A percentile compares a stretch with the other conserved stretches of the same genome.
phyloP scores from a whole-genome alignment of 2,329 filamentous ascomycete genomes.

The Ceratocystis variospora region DNA sequence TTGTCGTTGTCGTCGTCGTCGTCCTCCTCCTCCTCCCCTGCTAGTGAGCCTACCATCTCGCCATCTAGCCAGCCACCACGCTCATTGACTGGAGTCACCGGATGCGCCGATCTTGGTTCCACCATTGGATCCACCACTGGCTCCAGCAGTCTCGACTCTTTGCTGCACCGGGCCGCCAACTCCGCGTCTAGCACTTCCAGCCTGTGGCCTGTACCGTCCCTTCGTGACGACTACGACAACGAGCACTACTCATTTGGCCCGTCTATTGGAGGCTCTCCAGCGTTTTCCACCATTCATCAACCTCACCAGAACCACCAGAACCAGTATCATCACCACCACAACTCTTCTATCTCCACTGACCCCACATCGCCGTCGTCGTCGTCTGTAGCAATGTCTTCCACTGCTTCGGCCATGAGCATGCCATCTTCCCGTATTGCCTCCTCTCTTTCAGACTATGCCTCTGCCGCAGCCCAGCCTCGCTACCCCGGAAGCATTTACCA shows the following conservation, averaged over 20 bases:
- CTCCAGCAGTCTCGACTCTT: constrained; percentile 4
- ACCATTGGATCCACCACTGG: constrained; percentile 7
- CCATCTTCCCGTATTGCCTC: background rate
- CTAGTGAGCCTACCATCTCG: background rate
- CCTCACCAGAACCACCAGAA: background rate
- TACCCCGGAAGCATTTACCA: constrained; percentile 10
- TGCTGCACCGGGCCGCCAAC: constrained; percentile 21
- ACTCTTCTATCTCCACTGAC: background rate
- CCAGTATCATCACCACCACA: background rate
- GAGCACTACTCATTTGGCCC: constrained; percentile 24
- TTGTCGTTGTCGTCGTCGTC: background rate
- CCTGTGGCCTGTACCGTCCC: constrained; percentile 27
- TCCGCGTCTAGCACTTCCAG: constrained; percentile 21
- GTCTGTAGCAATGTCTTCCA: background rate
- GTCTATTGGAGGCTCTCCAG: constrained; percentile 5
- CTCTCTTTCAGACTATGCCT: constrained; percentile 10
- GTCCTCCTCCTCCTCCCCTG: background rate
- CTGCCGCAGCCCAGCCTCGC: constrained; percentile 5
- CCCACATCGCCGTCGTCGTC: background rate
- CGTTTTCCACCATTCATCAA: background rate
- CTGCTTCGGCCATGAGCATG: background rate
- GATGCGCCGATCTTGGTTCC: constrained; percentile 1
- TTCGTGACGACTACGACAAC: constrained; percentile 29
- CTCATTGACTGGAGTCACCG: background rate
- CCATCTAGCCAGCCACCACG: background rate